Conservation (phyloP, 805 yeast genomes). For the Metschnikowia shivogae region DNA sequence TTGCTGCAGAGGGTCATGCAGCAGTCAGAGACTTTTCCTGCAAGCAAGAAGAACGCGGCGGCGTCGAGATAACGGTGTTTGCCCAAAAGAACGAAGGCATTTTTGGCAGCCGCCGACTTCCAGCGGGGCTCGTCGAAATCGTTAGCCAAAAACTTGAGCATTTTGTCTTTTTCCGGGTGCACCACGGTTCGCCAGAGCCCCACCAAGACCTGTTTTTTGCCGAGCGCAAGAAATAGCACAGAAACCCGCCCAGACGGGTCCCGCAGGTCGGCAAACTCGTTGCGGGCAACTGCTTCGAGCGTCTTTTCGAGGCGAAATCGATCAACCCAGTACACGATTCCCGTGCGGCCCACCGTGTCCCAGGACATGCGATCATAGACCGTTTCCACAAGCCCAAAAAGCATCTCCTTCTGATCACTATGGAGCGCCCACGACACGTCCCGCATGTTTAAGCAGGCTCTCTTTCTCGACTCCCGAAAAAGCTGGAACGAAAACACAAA, state of each 20-base stretch:
- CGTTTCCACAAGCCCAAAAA: constrained; percentile 48
- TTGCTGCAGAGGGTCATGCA: constrained; percentile 69
- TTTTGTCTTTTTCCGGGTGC: constrained; percentile 78
- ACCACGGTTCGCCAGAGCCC: constrained; percentile 82
- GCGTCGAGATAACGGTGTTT: constrained; percentile 86
- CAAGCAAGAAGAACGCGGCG: constrained; percentile 82
- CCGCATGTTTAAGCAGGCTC: constrained; percentile 60
- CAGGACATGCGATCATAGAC: constrained; percentile 51
- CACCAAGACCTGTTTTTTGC: constrained; percentile 67
- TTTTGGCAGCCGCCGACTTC: constrained; percentile 85
- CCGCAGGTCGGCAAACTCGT: constrained; percentile 56
- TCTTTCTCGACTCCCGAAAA: constrained; percentile 48
- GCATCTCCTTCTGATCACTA: constrained; percentile 68
- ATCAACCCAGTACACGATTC: constrained; percentile 66
- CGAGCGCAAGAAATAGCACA: constrained; percentile 71
- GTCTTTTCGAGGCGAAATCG: constrained; percentile 30
- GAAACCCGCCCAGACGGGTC: constrained; percentile 72
- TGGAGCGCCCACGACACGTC: constrained; percentile 88
- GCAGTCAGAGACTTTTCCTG: constrained; percentile 70
- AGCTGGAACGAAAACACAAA: constrained; percentile 70
- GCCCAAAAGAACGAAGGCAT: constrained; percentile 86
- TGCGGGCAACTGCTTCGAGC: constrained; percentile 68
- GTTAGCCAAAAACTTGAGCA: constrained; percentile 69
- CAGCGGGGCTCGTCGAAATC: constrained; percentile 75
- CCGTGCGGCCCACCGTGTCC: constrained; percentile 55